These are phyloP conservation scores for Globisporangium spinosum DNA, from an alignment of 352 stramenopile genomes.

Conservation along the genomic window DNA sequence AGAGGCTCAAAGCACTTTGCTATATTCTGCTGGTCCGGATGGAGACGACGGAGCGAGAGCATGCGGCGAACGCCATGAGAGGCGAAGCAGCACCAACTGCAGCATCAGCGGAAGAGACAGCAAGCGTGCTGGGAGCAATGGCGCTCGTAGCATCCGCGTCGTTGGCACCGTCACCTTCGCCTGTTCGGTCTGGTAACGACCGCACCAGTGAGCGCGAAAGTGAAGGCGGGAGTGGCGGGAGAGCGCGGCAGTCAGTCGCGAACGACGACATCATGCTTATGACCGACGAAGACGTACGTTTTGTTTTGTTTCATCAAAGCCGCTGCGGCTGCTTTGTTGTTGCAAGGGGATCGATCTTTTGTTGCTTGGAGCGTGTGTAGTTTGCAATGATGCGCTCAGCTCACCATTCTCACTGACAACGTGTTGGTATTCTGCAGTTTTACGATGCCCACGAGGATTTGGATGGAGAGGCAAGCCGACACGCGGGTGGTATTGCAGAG, in stretches of 20 bases:
- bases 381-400: not conserved
- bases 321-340: not conserved
- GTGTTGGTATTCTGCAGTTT: slow-evolving; percentile 34
- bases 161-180: not conserved
- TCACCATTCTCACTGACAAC: not conserved
- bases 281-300: slow-evolving; percentile 59
- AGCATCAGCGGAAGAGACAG: not conserved
- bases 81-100: not conserved
- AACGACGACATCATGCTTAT: slow-evolving; percentile 50
- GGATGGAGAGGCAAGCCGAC: slow-evolving; percentile 32
- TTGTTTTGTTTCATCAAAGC: not conserved
- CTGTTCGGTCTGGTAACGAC: slow-evolving; percentile 13
- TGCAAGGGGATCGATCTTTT: not conserved
- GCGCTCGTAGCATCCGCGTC: not conserved
- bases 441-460: slow-evolving; percentile 62
- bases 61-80: not conserved
- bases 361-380: too few species aligned
- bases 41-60: slow-evolving; percentile 7
- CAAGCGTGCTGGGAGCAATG: not conserved
- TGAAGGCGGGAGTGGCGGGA: slow-evolving; percentile 1
- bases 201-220: slow-evolving; percentile 3
- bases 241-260: slow-evolving; percentile 16
- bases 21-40: slow-evolving; percentile 3
- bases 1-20: not conserved
- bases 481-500: slow-evolving; percentile 12